Conservation (phyloP, 768 basidiomycete species). For the Coprinopsis cinerea region DNA sequence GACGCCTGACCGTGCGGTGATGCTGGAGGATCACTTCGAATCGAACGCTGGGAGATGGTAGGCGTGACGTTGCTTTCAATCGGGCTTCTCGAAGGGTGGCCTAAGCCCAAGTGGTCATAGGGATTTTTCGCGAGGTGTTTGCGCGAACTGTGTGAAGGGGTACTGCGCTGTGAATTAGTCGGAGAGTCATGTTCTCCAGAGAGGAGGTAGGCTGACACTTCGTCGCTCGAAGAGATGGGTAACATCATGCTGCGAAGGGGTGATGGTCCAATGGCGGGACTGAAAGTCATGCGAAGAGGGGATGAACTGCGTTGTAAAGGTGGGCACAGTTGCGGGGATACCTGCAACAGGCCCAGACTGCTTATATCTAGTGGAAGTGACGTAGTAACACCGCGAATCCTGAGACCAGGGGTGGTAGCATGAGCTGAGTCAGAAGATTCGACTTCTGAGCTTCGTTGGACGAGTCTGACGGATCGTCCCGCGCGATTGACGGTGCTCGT, state of each 20-base stretch:
- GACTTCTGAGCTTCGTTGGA: neutral
- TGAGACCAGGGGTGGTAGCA: neutral
- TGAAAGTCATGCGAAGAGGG: slow-evolving; percentile 25
- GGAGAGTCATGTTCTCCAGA: neutral
- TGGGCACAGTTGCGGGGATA: neutral
- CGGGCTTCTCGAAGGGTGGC: too few relatives aligned
- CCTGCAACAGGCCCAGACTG: neutral
- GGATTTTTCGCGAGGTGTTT: neutral
- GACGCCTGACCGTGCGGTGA: neutral
- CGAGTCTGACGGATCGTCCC: neutral
- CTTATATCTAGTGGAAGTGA: neutral
- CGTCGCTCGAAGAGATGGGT: slow-evolving; percentile 24
- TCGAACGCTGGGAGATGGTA: neutral
- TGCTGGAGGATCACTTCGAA: neutral
- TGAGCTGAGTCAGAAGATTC: neutral
- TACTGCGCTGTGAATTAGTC: neutral
- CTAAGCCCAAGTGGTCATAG: slow-evolving; percentile 1
- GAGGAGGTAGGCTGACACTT: neutral
- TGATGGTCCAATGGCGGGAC: slow-evolving; percentile 39
- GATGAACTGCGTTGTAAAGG: slow-evolving; percentile 5
- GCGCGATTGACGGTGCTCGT: neutral
- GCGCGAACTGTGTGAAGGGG: neutral
- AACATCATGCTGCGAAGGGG: slow-evolving; percentile 40
- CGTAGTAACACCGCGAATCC: neutral
- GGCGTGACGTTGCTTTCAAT: neutral